Percentiles rank a stretch among this genome's conserved stretches.
phyloP scores from a whole-genome alignment of 2,329 filamentous ascomycete species.

The Aspergillus sp. region DNA sequence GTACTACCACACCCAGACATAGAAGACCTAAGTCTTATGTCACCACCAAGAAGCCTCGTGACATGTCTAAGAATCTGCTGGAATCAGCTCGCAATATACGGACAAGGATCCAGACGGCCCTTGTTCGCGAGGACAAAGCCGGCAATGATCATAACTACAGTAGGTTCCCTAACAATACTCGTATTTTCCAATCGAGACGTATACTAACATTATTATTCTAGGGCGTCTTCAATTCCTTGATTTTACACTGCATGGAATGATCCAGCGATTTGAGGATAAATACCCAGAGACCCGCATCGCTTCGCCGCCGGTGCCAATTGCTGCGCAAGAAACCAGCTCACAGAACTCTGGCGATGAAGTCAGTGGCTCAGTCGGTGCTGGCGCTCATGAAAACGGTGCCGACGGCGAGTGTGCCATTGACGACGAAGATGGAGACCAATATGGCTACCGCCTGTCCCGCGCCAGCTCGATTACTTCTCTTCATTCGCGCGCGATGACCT shows the following conservation, averaged over 20 bases:
- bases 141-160: constrained; percentile 74
- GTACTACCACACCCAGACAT: constrained; percentile 50
- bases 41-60: constrained; percentile 65
- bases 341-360: constrained; percentile 30
- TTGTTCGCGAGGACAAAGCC: constrained; percentile 67
- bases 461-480: constrained; percentile 65
- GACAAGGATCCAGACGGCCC: constrained; percentile 72
- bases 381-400: constrained; percentile 20
- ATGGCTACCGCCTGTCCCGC: constrained; percentile 49
- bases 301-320: constrained; percentile 14
- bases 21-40: constrained; percentile 47
- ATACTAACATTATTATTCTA: constrained; percentile 33
- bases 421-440: constrained; percentile 39
- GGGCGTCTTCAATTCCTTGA: constrained; percentile 81
- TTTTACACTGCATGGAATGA: constrained; percentile 82
- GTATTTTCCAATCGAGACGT: not conserved
- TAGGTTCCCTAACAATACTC: constrained; percentile 41
- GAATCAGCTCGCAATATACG: constrained; percentile 86
- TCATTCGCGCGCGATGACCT: constrained; percentile 58
- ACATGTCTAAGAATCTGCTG: constrained; percentile 88
- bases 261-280: constrained; percentile 92
- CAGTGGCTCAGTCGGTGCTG: constrained; percentile 11
- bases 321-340: constrained; percentile 23
- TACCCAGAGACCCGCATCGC: constrained; percentile 77
- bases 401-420: constrained; percentile 29